phyloP scores from a whole-genome alignment of 2,329 filamentous ascomycete species.

The Scedosporium dehoogii region DNA sequence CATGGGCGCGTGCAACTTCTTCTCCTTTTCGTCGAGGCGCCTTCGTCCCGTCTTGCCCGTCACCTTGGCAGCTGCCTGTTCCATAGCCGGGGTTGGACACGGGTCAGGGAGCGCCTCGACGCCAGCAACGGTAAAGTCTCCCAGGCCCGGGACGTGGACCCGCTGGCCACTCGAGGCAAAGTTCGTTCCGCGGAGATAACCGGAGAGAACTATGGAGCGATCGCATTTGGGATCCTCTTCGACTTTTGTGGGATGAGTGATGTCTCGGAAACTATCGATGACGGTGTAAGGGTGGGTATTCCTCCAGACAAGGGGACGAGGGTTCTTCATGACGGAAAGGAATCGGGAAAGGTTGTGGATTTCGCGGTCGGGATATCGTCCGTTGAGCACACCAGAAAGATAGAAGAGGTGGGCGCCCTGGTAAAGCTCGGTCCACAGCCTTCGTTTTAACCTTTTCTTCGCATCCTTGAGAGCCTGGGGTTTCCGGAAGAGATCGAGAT shows the following conservation, averaged over 20 bases:
- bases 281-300: constrained; percentile 93
- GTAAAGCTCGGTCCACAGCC: constrained; percentile 95
- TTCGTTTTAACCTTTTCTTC: constrained; percentile 92
- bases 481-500: constrained; percentile 91
- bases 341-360: constrained; percentile 93
- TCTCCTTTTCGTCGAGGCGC: constrained; percentile 90
- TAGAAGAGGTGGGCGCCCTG: constrained; percentile 97
- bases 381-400: constrained; percentile 91
- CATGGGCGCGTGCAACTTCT: constrained; percentile 94
- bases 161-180: constrained; percentile 77
- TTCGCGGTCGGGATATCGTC: constrained; percentile 91
- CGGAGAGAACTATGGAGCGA: constrained; percentile 80
- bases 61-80: constrained; percentile 75
- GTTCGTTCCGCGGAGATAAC: constrained; percentile 90
- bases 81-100: constrained; percentile 86
- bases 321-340: constrained; percentile 98
- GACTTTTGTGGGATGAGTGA: constrained; percentile 85
- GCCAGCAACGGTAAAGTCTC: constrained; percentile 72
- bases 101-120: constrained; percentile 89
- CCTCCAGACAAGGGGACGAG: constrained; percentile 88
- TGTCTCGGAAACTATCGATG: constrained; percentile 88
- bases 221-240: constrained; percentile 86
- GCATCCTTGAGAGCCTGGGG: constrained; percentile 84
- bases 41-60: constrained; percentile 72
- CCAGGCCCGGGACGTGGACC: constrained; percentile 86